Base-by-base conservation (phyloP, 169 alveolate species). In the Fabrea salina region DNA sequence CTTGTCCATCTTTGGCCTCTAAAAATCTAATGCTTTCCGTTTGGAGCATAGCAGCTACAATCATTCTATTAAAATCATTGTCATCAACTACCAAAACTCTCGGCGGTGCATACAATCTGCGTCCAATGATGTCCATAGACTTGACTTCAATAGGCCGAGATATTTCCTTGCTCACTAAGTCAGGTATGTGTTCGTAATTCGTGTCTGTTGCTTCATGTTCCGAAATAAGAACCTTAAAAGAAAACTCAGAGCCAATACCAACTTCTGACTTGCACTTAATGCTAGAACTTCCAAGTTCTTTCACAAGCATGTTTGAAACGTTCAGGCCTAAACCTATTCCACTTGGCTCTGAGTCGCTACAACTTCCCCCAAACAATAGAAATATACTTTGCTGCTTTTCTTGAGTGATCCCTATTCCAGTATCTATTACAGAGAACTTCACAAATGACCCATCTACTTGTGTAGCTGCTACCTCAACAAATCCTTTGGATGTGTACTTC, bases 81-180 rank as follows among this genome's bases (percentile, higher is more conserved):
- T 66, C 76, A 40, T 66, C 76, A 19, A 66, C 76, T 32, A 66
- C 40, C n/a, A 66, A 41, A 4, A 66, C 76, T 57, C 40, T 30
- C 19, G 43, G 43, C n/a, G n/a, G n/a, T n/a, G n/a, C n/a, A n/a
- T n/a, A n/a, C n/a, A n/a, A n/a, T n/a, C n/a, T n/a, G n/a, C n/a
- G n/a, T n/a, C n/a, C n/a, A n/a, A n/a, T n/a, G n/a, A n/a, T n/a
- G n/a, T n/a, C n/a, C n/a, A n/a, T n/a, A n/a, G n/a, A n/a, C n/a
- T n/a, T n/a, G n/a, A n/a, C n/a, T n/a, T n/a, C n/a, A n/a, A n/a
- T n/a, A n/a, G n/a, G n/a, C n/a, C n/a, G n/a, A n/a, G n/a, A n/a
- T n/a, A n/a, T n/a, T n/a, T n/a, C n/a, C n/a, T n/a, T n/a, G n/a
- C n/a, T n/a, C n/a, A n/a, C n/a, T n/a, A n/a, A n/a, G n/a, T n/a